These are phyloP conservation scores for Davidsoniella neocaledoniae DNA, from an alignment of 2,329 filamentous ascomycete genomes.

Conservation along the genomic window DNA sequence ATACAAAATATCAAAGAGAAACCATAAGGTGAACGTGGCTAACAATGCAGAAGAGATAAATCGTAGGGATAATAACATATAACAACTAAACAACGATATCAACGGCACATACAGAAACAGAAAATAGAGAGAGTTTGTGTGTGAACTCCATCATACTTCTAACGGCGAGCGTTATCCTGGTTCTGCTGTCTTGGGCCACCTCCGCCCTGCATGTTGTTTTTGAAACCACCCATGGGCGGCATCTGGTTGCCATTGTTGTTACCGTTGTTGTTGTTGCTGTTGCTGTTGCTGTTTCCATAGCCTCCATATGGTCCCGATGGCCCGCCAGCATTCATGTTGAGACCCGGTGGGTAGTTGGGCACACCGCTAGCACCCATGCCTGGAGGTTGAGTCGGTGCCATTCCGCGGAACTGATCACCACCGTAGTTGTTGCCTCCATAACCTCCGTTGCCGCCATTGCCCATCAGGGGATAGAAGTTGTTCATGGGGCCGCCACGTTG, in stretches of 20 bases:
- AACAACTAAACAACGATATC: too few species aligned
- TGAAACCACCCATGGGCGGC: constrained; percentile 26
- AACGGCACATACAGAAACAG: too few species aligned
- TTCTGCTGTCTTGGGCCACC: constrained; percentile 18
- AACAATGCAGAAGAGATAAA: neutral
- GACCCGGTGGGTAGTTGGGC: constrained; percentile 31
- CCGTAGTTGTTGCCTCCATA: constrained; percentile 25
- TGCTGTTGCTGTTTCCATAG: constrained; percentile 20
- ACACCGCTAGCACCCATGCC: constrained; percentile 34
- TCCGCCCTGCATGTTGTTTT: constrained; percentile 21
- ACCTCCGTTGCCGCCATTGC: constrained; percentile 21
- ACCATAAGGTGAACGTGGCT: neutral
- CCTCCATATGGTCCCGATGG: constrained; percentile 17
- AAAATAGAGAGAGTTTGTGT: neutral
- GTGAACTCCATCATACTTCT: neutral
- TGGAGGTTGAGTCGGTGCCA: constrained; percentile 25
- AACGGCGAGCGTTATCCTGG: neutral
- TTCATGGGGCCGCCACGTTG: constrained; percentile 36
- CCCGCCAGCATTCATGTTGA: constrained; percentile 22
- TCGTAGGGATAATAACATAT: too few species aligned
- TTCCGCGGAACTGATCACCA: constrained; percentile 38
- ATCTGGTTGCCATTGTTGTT: constrained; percentile 22
- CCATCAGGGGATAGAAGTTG: constrained; percentile 39
- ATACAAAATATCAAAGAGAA: too few species aligned
- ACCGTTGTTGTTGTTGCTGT: constrained; percentile 26